Conservation (phyloP, 345 rosid species). For the Lenwebbia sp. region DNA sequence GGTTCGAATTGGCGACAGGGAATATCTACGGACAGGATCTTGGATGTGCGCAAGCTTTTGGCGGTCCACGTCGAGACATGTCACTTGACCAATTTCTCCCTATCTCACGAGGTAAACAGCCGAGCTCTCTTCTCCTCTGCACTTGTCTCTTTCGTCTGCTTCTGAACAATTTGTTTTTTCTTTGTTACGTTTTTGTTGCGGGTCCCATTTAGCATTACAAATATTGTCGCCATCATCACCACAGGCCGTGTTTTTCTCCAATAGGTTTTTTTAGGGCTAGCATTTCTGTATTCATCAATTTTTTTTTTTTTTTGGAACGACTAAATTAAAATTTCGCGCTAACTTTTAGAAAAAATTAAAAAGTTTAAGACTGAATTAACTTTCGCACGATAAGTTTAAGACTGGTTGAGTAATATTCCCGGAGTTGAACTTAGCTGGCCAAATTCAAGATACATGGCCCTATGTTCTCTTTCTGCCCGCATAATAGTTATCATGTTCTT, state of each 20-base stretch:
- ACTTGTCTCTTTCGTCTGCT: background rate
- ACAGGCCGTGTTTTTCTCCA: background rate
- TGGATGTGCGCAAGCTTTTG: constrained; percentile 75
- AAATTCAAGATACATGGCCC: too few relatives aligned
- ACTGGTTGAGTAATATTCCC: too few relatives aligned
- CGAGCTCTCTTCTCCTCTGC: background rate
- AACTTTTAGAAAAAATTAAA: too few relatives aligned
- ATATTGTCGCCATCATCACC: background rate
- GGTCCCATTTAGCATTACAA: background rate
- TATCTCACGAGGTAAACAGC: constrained; percentile 55
- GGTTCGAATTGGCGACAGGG: constrained; percentile 27
- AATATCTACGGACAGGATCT: constrained; percentile 90
- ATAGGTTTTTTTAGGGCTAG: background rate
- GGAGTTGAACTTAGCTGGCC: too few relatives aligned
- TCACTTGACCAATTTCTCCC: constrained; percentile 70
- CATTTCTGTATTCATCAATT: too few relatives aligned
- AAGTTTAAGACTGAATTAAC: too few relatives aligned
- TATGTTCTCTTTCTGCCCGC: too few relatives aligned
- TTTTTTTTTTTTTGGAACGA: too few relatives aligned
- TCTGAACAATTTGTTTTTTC: background rate
- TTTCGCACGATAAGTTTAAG: too few relatives aligned
- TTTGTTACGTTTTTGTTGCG: background rate
- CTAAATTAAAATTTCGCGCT: too few relatives aligned
- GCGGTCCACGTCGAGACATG: constrained; percentile 80
- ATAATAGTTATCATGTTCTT: too few relatives aligned